Evolutionary conservation across 257 asterid genomes (phyloP).

Genomic region (Dorcoceras hygrometricum): DNA sequence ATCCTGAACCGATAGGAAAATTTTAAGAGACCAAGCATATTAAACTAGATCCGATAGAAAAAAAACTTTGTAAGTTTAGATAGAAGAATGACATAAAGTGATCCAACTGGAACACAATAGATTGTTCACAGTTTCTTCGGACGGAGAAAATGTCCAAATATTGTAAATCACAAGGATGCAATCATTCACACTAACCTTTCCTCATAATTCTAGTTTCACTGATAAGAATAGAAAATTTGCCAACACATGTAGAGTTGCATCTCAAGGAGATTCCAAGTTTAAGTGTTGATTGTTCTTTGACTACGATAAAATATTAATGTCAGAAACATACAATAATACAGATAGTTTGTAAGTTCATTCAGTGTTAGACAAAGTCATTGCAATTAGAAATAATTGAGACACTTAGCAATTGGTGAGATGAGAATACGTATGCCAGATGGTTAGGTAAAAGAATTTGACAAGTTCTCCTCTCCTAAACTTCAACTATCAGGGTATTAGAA

Average conservation of each 20-base stretch:
- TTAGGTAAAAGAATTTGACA: background rate
- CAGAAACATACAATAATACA: background rate
- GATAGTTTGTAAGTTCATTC: background rate
- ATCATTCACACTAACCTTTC: background rate
- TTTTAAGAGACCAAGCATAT: background rate
- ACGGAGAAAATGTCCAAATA: background rate
- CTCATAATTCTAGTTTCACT: background rate
- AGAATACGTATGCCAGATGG: background rate
- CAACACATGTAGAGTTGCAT: background rate
- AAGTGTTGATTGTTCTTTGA: background rate
- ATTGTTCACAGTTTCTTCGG: background rate
- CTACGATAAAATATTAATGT: too few relatives aligned
- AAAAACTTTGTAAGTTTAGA: background rate
- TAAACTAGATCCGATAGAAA: too few relatives aligned
- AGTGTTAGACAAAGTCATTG: background rate
- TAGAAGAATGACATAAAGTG: background rate
- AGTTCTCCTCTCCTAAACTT: background rate
- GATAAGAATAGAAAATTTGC: background rate
- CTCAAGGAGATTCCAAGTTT: background rate
- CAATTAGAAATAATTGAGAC: too few relatives aligned
- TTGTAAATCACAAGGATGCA: background rate
- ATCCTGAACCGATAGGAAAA: conserved; percentile 19
- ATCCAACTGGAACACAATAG: background rate
- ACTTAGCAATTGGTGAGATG: background rate
- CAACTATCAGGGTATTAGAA: background rate